Percentiles rank a stretch among this genome's conserved stretches.
These are phyloP conservation scores for Backusella luteola DNA, from an alignment of 192 early-diverging fungal species.

Conservation along the genomic window DNA sequence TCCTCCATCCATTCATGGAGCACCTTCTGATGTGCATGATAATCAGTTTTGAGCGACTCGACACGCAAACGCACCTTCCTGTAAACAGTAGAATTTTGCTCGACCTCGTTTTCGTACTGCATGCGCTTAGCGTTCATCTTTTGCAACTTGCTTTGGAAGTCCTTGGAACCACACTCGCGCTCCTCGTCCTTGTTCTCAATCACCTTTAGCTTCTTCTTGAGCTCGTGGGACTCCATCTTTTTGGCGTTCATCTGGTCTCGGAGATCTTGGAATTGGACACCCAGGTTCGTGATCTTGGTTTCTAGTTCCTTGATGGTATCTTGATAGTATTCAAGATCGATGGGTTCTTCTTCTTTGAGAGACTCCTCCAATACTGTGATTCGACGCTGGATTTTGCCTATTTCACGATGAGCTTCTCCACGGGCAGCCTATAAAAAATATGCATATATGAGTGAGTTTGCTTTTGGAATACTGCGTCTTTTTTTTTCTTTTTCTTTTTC, in stretches of 20 bases:
- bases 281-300: background rate
- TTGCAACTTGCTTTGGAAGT: background rate
- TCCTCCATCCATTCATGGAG: slow-evolving; percentile 43
- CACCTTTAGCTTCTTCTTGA: background rate
- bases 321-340: slow-evolving; percentile 59
- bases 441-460: too few relatives aligned
- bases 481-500: too few relatives aligned
- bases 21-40: background rate
- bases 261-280: slow-evolving; percentile 19
- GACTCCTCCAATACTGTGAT: slow-evolving; percentile 12
- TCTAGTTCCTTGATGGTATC: slow-evolving; percentile 35
- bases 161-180: background rate
- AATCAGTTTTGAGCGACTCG: background rate
- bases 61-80: background rate
- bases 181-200: background rate
- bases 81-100: background rate
- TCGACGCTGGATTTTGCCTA: background rate
- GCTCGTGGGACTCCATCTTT: background rate
- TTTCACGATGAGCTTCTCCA: background rate
- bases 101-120: background rate
- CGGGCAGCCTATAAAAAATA: too few relatives aligned
- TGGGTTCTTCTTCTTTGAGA: slow-evolving; percentile 61
- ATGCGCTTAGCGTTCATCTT: background rate
- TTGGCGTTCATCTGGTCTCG: background rate
- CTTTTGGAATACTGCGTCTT: too few relatives aligned